Evolutionary conservation across 768 basidiomycete genomes (phyloP).

Genomic region (Mycena latifolia): DNA sequence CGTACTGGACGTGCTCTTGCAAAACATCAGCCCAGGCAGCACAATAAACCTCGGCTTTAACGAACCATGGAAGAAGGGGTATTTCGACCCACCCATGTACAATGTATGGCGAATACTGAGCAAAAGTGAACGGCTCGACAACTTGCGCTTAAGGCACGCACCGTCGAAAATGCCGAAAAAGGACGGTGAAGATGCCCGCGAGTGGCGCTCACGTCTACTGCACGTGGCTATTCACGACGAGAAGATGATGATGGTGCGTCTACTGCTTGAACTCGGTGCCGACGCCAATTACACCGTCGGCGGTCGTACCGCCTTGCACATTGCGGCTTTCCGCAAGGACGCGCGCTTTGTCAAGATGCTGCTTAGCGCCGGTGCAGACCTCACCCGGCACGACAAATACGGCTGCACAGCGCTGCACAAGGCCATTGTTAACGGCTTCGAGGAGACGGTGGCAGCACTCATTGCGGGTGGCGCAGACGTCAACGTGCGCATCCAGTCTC

Average conservation of each 20-base stretch:
- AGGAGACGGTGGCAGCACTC: constrained; percentile 14
- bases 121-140: background rate
- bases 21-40: background rate
- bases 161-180: no score
- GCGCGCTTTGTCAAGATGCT: constrained; percentile 16
- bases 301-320: constrained; percentile 24
- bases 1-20: background rate
- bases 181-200: background rate
- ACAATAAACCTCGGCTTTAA: background rate
- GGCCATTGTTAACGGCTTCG: constrained; percentile 24
- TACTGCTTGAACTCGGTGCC: constrained; percentile 31
- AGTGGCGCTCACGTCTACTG: constrained; percentile 27
- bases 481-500: constrained; percentile 3
- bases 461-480: constrained; percentile 15
- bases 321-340: constrained; percentile 18
- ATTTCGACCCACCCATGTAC: background rate
- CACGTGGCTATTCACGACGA: constrained; percentile 29
- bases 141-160: no score
- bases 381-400: constrained; percentile 7
- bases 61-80: background rate
- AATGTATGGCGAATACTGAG: background rate
- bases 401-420: constrained; percentile 24
- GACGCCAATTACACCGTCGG: constrained; percentile 11
- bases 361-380: constrained; percentile 19
- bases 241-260: constrained; percentile 25